Evolutionary conservation across 768 basidiomycete species (phyloP), one percentile per base, ranked within the genome.

Genomic region (Favolaschia claudopus): DNA sequence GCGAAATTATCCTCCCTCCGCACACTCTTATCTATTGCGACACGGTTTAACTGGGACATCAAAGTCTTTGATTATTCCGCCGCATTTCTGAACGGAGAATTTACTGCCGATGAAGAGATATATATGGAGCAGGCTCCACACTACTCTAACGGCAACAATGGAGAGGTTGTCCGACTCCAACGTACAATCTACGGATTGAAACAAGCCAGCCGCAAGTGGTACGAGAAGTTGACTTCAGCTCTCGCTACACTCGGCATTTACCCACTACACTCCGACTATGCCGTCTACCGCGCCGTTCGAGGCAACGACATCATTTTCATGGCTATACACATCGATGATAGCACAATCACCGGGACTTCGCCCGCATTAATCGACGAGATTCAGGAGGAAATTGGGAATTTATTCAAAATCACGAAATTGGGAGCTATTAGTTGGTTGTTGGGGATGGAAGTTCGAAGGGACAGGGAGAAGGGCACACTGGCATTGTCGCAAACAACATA

Each of bases 151-250:
- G 59, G 52, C 7, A 55, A 55, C 10, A 3, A 36, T 2, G 19
- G 38, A 7, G 25, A 55, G 3, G 59, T 60, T 13, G 39, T 46
- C 8, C 24, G 53, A 22, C 52, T 55, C 15, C 36, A 42, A 6
- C 70, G 72, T 51, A 57, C 69, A 2, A 58, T 77, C 20, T 78
- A 78, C 58, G 72, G 77, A n/a, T 69, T 77, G 14, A 72, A 74
- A 42, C 76, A 76, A 43, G 67, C 74, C 12, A 69, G 71, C 8
- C 67, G 69, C 9, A 51, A 55, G 42, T 77, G 76, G 77, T 64
- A 76, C 40, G 22, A 62, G 56, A 58, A 59, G 22, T 54, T 75
- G 15, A 58, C 58, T 17, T 36, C 49, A 15, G 34, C 48, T 7
- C 58, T 74, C 7, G 63, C 68, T 32, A 34, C 37, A 25, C 25